These are phyloP conservation scores for Albifimbria verrucaria DNA, from an alignment of 2,329 filamentous ascomycete species.

Conservation along the genomic window DNA sequence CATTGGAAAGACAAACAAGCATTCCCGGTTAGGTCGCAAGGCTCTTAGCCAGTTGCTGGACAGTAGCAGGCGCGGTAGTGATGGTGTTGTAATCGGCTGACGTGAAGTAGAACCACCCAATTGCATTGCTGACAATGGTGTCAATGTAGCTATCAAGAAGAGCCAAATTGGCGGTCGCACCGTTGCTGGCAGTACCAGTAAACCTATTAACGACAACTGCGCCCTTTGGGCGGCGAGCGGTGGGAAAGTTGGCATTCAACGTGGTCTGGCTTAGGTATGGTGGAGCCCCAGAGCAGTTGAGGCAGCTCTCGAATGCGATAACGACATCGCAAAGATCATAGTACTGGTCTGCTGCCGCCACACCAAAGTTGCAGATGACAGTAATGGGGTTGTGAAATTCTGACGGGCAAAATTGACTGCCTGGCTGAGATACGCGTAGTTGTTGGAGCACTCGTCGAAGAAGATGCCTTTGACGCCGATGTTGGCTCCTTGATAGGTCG, in stretches of 20 bases:
- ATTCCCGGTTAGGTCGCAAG: not conserved
- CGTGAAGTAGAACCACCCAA: slow-evolving; percentile 6
- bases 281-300: slow-evolving; percentile 12
- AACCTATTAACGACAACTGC: slow-evolving; percentile 17
- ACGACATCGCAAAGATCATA: slow-evolving; percentile 21
- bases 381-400: slow-evolving; percentile 8
- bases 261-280: slow-evolving; percentile 15
- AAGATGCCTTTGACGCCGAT: slow-evolving; percentile 18
- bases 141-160: slow-evolving; percentile 5
- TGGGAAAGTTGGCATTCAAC: slow-evolving; percentile 12
- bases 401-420: slow-evolving; percentile 10
- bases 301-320: slow-evolving; percentile 20
- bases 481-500: slow-evolving; percentile 8
- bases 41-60: not conserved
- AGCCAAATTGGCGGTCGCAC: slow-evolving; percentile 1
- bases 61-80: not conserved
- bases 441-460: slow-evolving; percentile 14
- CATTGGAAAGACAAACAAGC: not conserved
- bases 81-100: not conserved
- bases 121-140: not conserved
- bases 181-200: slow-evolving; percentile 9
- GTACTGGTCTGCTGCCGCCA: slow-evolving; percentile 7
- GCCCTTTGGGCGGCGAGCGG: slow-evolving; percentile 1
- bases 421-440: slow-evolving; percentile 14
- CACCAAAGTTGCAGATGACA: slow-evolving; percentile 20